A percentile compares a stretch with the other conserved stretches of the same genome.
These are phyloP conservation scores for Talaromyces nanjingensis DNA, from an alignment of 495 filamentous ascomycete genomes.

Conservation along the genomic window DNA sequence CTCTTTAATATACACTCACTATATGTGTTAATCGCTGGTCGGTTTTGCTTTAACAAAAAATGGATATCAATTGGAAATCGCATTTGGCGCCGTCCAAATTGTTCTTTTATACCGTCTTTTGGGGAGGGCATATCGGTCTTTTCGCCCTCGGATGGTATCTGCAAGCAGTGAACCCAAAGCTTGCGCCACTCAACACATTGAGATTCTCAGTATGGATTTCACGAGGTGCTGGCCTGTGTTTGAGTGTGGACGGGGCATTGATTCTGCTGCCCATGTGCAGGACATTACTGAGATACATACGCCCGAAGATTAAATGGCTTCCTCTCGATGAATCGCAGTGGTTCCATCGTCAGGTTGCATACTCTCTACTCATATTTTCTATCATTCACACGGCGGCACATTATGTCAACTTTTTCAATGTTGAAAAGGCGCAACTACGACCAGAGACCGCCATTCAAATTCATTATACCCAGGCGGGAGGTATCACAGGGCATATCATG, in stretches of 20 bases:
- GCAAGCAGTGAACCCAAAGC: conserved; percentile 56
- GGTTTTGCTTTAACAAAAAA: conserved; percentile 2
- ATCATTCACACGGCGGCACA: conserved; percentile 71
- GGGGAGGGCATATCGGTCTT: conserved; percentile 70
- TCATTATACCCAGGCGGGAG: conserved; percentile 82
- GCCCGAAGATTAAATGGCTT: conserved; percentile 81
- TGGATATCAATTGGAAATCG: conserved; percentile 32
- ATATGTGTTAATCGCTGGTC: conserved; percentile 7
- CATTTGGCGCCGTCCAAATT: conserved; percentile 62
- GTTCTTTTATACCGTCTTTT: conserved; percentile 80
- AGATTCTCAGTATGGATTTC: conserved; percentile 92
- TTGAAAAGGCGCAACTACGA: conserved; percentile 80
- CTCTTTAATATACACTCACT: not conserved
- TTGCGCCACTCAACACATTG: conserved; percentile 75
- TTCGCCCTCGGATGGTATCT: conserved; percentile 90
- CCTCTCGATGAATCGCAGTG: conserved; percentile 92
- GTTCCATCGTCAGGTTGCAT: conserved; percentile 96
- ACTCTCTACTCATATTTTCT: conserved; percentile 76
- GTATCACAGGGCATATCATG: conserved; percentile 97
- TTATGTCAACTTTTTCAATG: conserved; percentile 98
- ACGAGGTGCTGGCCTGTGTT: conserved; percentile 76
- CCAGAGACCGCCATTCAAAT: conserved; percentile 81
- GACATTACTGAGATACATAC: conserved; percentile 72
- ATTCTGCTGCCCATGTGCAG: conserved; percentile 94
- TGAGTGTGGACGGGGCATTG: conserved; percentile 77